Evolutionary conservation across 2,329 filamentous ascomycete genomes (phyloP), one percentile per base, ranked within the genome.

Genomic region (Cryphonectria naterciae): DNA sequence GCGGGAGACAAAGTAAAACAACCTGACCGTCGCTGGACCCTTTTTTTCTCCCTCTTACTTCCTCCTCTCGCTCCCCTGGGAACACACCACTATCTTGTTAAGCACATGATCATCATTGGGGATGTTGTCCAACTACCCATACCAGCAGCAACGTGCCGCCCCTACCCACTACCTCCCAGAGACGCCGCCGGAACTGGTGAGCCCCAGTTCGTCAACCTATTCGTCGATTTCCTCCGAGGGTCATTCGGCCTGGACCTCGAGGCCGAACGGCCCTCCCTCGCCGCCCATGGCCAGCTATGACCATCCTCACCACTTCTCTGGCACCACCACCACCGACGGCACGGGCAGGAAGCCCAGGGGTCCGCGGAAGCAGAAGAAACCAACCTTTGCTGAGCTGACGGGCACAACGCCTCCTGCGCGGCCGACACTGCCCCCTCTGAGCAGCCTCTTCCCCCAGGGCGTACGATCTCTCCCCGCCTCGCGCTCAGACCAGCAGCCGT

Each of bases 241-340:
- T 56, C 68, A 86, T 74, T 81, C 82, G 75, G 77, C 80, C 70
- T 86, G 85, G 83, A 81, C 80, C 67, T 80, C 80, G 66, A 77
- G 79, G 73, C 78, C 80, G 71, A 71, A 35, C 68, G 71, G 68
- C 3, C 83, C 84, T 71, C 80, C 85, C 73, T 86, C 86, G 73
- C 83, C 86, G 78, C 85, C 85, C 75, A 89, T 89, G 87, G 86
- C 86, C 77, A 85, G 82, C 79, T 85, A 88, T 88, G 87, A 87
- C 70, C 84, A 83, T 73, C 77, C 79, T 46, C 68, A 70, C n/a
- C 68, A 70, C n/a, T 7, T 54, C 65, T 37, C 68, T 74, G 77
- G 81, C 73, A 32, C 32, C 32, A 85, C 81, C 73, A 82, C 79
- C 77, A 76, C 79, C 78, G 82, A 84, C 71, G 83, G 85, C 83